Evolutionary conservation across 179 eudicot species (phyloP).

Genomic region (Amaranthus tricolor): DNA sequence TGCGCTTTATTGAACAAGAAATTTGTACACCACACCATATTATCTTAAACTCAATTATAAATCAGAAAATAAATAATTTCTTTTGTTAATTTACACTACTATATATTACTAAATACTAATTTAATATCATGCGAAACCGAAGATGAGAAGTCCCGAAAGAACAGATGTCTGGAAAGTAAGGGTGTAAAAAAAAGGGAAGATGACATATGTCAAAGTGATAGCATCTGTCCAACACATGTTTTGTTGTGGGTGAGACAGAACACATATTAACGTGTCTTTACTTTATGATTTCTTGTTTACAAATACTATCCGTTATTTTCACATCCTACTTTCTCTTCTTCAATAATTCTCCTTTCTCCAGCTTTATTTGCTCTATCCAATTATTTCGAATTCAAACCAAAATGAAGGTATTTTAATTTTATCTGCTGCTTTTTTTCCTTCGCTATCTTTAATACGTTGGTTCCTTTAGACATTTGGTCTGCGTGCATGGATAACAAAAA

Average conservation of each 20-base stretch:
- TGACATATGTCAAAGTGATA: slow-evolving; percentile 21
- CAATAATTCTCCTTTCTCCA: background rate
- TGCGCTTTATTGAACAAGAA: too few relatives aligned
- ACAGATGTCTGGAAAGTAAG: slow-evolving; percentile 13
- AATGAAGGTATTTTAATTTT: slow-evolving; percentile 23
- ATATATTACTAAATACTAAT: too few relatives aligned
- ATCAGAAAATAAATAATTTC: too few relatives aligned
- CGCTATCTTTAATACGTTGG: background rate
- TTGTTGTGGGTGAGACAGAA: slow-evolving; percentile 13
- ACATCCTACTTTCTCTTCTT: background rate
- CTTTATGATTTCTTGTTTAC: background rate
- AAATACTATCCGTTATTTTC: background rate
- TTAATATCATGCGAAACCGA: background rate
- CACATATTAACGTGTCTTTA: slow-evolving; percentile 17
- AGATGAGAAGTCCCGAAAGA: background rate
- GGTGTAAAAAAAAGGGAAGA: background rate
- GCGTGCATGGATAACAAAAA: background rate
- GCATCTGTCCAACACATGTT: slow-evolving; percentile 23
- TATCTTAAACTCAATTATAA: too few relatives aligned
- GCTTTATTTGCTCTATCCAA: background rate
- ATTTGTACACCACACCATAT: too few relatives aligned
- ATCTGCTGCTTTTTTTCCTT: background rate
- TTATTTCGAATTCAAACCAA: background rate
- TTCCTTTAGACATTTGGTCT: background rate
- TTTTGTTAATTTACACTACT: too few relatives aligned